phyloP scores from a whole-genome alignment of 2,329 filamentous ascomycete species.

The Cladosporium sp. region DNA sequence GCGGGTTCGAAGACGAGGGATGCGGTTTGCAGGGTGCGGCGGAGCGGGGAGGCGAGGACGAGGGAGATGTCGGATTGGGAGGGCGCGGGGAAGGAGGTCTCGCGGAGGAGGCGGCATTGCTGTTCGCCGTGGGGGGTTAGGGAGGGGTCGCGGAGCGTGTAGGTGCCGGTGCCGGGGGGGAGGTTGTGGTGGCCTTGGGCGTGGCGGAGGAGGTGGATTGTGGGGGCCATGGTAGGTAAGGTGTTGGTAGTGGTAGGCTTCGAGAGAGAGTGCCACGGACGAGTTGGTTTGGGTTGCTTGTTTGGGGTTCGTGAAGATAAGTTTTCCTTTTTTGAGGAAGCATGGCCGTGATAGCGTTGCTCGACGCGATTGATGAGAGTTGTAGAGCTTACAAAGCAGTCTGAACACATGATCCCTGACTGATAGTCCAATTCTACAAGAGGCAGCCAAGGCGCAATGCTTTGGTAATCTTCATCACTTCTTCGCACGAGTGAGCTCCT shows the following conservation, averaged over 20 bases:
- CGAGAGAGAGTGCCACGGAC: no score
- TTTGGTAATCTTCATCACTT: no score
- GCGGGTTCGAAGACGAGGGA: background rate
- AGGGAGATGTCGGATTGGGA: slow-evolving; percentile 5
- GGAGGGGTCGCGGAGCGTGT: slow-evolving; percentile 1
- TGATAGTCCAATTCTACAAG: no score
- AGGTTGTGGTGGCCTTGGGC: slow-evolving; percentile 9
- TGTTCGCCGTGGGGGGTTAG: slow-evolving; percentile 4
- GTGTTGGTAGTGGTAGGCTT: background rate
- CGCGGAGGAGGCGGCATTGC: background rate
- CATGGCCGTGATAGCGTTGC: no score
- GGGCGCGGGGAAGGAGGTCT: background rate
- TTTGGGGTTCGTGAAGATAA: no score
- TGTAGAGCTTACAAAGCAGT: no score
- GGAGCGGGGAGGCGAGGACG: slow-evolving; percentile 2
- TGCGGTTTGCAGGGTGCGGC: slow-evolving; percentile 7
- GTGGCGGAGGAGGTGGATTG: slow-evolving; percentile 7
- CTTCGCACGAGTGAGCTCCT: no score
- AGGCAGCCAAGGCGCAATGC: no score
- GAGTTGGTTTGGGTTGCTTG: no score
- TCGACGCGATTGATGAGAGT: no score
- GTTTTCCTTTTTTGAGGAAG: no score
- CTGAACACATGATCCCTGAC: no score
- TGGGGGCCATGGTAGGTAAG: background rate
- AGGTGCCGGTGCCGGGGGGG: background rate